Base-by-base conservation (phyloP, 176 grass and related monocot species). In the Bromus sterilis region DNA sequence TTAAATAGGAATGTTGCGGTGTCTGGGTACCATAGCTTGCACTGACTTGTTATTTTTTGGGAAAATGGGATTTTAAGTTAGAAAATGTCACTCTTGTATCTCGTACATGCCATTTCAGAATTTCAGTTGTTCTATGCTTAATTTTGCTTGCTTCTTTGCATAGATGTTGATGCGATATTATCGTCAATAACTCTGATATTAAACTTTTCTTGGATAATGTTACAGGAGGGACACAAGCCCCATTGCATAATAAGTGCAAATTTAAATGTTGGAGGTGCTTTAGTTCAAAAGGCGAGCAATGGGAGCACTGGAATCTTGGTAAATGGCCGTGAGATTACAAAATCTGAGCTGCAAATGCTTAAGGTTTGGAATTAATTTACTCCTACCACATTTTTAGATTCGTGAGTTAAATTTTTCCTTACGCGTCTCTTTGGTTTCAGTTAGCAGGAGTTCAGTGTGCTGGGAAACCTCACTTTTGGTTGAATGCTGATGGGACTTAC, bases 381-480 rank as follows among this genome's bases (percentile, higher is more conserved):
- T 77, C 48, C 43, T 73, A 36, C 33, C 40, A 32, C 15, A 36
- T 26, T 44, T 80, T 49, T 44, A n/a, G 20, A 89, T 76, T 70
- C 79, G 36, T 61, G 23, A 46, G 77, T 33, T 75, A 18, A 7
- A 51, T 13, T 68, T 73, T 65, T 69, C 1, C 32, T 59, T 80
- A 48, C 66, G 32, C 21, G 21, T 60, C 18, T 84, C 13, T 75
- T 86, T 74, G 2, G 69, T 85, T 93, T 67, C 74, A 99, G 97
- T 91, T 92, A 85, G 93, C 93, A 44, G 97, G 97, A 77, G 97
- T 99, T 73, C 93, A 99, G 30, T 99, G 97, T 88, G 97, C 97
- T 87, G 97, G 97, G 58, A 93, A 89, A 77, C 97, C 93, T 93
- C 97, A 99, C 60, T 99, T 99, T 91, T 99, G 97, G 97, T 66